Evolutionary conservation across 2,329 filamentous ascomycete species (phyloP).

Genomic region (Aspergillus ochraceoroseus): DNA sequence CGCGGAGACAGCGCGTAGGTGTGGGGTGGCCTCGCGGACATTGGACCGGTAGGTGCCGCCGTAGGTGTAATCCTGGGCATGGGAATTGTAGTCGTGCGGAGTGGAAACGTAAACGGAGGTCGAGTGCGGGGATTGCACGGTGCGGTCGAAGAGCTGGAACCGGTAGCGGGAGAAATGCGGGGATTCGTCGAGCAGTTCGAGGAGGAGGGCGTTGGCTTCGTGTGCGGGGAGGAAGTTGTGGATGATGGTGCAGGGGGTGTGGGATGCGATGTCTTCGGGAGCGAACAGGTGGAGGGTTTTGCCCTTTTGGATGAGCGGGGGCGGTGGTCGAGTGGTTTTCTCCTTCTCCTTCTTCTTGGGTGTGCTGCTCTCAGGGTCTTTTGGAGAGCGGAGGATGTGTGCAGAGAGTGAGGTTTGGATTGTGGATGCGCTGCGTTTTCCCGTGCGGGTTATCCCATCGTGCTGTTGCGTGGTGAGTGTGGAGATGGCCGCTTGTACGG

Average conservation of each 20-base stretch:
- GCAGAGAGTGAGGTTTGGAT: slow-evolving; percentile 61
- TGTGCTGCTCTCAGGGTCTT: no score
- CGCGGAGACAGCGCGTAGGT: slow-evolving; percentile 64
- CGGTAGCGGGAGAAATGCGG: slow-evolving; percentile 63
- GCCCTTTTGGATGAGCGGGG: slow-evolving; percentile 65
- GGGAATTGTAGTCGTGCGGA: slow-evolving; percentile 61
- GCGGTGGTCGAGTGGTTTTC: slow-evolving; percentile 20
- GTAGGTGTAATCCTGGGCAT: slow-evolving; percentile 78
- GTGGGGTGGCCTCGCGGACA: slow-evolving; percentile 68
- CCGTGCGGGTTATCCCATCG: slow-evolving; percentile 12
- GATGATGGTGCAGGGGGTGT: slow-evolving; percentile 87
- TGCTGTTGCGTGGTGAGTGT: slow-evolving; percentile 44
- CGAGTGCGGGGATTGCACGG: slow-evolving; percentile 80
- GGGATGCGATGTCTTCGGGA: slow-evolving; percentile 69
- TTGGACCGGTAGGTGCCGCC: slow-evolving; percentile 73
- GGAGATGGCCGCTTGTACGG: slow-evolving; percentile 60
- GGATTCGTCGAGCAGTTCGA: slow-evolving; percentile 70
- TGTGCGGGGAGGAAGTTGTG: slow-evolving; percentile 77
- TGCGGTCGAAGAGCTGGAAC: slow-evolving; percentile 83
- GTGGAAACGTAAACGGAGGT: slow-evolving; percentile 77
- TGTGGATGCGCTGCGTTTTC: slow-evolving; percentile 39
- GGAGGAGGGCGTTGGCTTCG: slow-evolving; percentile 67
- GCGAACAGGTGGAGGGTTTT: slow-evolving; percentile 79
- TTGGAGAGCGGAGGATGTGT: slow-evolving; percentile 38
- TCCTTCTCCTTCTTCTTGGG: slow-evolving; percentile 27